Percentiles rank a stretch among this genome's conserved stretches.
Conservation (phyloP, 2,329 filamentous ascomycete species). For the Fusarium redolens region DNA sequence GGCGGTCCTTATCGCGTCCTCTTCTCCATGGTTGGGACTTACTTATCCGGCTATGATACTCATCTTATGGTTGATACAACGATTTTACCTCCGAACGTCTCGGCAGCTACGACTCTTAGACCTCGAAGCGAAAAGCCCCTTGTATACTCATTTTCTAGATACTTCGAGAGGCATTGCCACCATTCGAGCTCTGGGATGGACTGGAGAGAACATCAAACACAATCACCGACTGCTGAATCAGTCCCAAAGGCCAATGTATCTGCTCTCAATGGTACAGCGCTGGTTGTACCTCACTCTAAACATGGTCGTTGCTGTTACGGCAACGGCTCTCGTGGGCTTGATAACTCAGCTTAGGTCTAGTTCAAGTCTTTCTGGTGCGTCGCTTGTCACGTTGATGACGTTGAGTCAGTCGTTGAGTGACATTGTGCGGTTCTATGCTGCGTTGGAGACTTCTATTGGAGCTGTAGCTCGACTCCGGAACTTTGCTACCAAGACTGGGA, state of each 20-base stretch:
- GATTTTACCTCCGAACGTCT: not conserved
- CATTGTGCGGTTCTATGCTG: not conserved
- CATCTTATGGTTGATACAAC: not conserved
- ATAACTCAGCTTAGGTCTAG: not conserved
- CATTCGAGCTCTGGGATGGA: not conserved
- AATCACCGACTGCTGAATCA: not conserved
- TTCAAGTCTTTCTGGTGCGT: not conserved
- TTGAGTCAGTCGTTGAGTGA: not conserved
- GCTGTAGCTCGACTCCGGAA: not conserved
- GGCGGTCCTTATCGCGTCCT: constrained; percentile 44
- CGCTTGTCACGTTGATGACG: not conserved
- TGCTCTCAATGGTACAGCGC: not conserved
- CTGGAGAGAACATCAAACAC: not conserved
- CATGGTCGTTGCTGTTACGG: not conserved
- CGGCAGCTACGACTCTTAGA: not conserved
- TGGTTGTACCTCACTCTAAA: not conserved
- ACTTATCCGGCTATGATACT: not conserved
- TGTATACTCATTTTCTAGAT: not conserved
- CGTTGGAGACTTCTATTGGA: not conserved
- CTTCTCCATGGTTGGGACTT: not conserved
- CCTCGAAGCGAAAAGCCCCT: not conserved
- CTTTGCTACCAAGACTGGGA: not conserved
- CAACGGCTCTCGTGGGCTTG: not conserved
- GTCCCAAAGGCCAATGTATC: not conserved
- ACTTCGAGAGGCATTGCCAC: not conserved